phyloP scores from a whole-genome alignment of 2,329 filamentous ascomycete genomes.

The Fusarium sp. region DNA sequence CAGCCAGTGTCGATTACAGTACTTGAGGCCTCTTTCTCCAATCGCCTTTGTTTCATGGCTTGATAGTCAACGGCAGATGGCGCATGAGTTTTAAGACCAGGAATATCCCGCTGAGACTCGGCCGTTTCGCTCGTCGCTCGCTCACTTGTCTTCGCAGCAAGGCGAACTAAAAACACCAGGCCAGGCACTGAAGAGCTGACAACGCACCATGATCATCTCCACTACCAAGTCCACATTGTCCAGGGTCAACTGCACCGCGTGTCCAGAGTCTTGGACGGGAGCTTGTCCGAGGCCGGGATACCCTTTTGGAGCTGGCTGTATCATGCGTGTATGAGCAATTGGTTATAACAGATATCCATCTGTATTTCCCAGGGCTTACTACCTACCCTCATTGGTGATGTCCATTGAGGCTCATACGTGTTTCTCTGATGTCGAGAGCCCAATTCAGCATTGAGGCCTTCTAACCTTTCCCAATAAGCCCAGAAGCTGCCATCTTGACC shows the following conservation, averaged over 20 bases:
- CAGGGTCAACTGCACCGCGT: constrained; percentile 23
- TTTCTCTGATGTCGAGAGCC: constrained; percentile 4
- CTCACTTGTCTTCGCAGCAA: background rate
- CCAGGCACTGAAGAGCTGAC: constrained; percentile 24
- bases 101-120: background rate
- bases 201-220: constrained; percentile 30
- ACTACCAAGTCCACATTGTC: constrained; percentile 29
- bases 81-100: constrained; percentile 7
- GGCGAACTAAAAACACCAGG: constrained; percentile 13
- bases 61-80: constrained; percentile 10
- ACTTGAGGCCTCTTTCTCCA: constrained; percentile 9
- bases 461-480: constrained; percentile 17
- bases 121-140: background rate
- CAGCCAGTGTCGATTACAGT: constrained; percentile 13
- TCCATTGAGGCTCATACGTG: constrained; percentile 10
- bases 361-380: constrained; percentile 9
- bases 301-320: constrained; percentile 19
- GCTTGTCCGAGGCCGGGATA: constrained; percentile 27
- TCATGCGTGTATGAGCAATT: constrained; percentile 20
- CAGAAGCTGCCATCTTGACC: constrained; percentile 4
- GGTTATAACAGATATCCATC: background rate
- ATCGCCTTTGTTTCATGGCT: constrained; percentile 6
- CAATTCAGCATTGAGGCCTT: constrained; percentile 29
- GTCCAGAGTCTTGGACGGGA: constrained; percentile 10
- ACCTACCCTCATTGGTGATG: constrained; percentile 8